Percentiles rank a stretch among this genome's conserved stretches.
phyloP scores from a whole-genome alignment of 345 rosid genomes.

The Kandelia obovata region DNA sequence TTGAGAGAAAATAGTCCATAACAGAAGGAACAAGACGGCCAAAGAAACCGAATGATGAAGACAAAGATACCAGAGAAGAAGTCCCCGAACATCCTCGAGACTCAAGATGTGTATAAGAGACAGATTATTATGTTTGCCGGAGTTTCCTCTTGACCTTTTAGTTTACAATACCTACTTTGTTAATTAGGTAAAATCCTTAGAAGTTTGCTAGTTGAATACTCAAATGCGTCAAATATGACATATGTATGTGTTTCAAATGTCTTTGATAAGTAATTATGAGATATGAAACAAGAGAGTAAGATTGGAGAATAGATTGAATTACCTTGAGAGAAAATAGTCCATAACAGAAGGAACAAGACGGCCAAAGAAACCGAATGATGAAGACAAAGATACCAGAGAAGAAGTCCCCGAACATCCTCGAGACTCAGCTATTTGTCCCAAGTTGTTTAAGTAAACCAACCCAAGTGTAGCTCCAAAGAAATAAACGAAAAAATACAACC shows the following conservation, averaged over 20 bases:
- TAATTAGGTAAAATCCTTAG: no score
- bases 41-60: slow-evolving; percentile 82
- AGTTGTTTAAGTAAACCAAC: slow-evolving; percentile 68
- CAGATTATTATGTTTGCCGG: no score
- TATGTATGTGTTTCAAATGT: no score
- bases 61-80: slow-evolving; percentile 61
- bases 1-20: slow-evolving; percentile 53
- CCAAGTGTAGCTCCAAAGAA: slow-evolving; percentile 73
- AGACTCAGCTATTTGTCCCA: slow-evolving; percentile 93
- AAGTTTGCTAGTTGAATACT: no score
- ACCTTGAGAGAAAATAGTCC: slow-evolving; percentile 69
- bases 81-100: slow-evolving; percentile 55
- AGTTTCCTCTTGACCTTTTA: no score
- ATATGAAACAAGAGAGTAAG: no score
- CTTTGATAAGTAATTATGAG: no score
- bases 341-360: slow-evolving; percentile 77
- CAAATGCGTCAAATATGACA: no score
- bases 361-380: slow-evolving; percentile 87
- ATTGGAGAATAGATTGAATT: background rate
- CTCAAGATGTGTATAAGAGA: no score
- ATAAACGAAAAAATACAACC: slow-evolving; percentile 73
- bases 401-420: slow-evolving; percentile 45
- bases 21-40: slow-evolving; percentile 90
- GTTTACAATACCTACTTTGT: no score
- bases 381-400: slow-evolving; percentile 68